Evolutionary conservation across 2,329 filamentous ascomycete species (phyloP).

Genomic region (Claviceps pusilla): DNA sequence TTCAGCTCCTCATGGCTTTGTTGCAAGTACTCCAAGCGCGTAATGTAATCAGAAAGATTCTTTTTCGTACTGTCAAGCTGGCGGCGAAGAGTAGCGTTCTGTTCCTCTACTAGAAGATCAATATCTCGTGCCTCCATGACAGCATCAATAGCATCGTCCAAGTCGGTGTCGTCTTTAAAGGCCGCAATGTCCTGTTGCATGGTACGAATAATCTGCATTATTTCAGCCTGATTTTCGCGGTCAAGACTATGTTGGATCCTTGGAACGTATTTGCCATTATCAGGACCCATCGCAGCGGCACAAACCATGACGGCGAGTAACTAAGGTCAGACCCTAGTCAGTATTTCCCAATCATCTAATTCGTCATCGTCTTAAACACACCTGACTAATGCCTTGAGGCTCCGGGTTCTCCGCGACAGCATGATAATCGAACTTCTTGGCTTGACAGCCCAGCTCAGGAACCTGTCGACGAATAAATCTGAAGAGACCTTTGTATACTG

Average conservation of each 20-base stretch:
- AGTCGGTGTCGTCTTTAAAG: slow-evolving; percentile 22
- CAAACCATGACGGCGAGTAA: slow-evolving; percentile 47
- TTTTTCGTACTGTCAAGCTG: slow-evolving; percentile 40
- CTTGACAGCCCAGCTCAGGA: slow-evolving; percentile 34
- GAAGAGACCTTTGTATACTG: slow-evolving; percentile 38
- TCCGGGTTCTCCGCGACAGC: slow-evolving; percentile 42
- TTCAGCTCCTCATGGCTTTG: slow-evolving; percentile 51
- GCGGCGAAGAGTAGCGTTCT: slow-evolving; percentile 33
- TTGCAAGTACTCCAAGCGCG: slow-evolving; percentile 44
- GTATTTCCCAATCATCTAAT: slow-evolving; percentile 10
- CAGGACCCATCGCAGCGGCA: slow-evolving; percentile 44
- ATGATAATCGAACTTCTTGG: slow-evolving; percentile 40
- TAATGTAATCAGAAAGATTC: slow-evolving; percentile 42
- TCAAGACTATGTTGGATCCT: slow-evolving; percentile 28
- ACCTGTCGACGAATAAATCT: slow-evolving; percentile 40
- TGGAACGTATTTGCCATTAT: slow-evolving; percentile 37
- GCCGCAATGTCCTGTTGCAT: slow-evolving; percentile 25
- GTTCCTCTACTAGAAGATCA: slow-evolving; percentile 41
- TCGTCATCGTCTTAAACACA: slow-evolving; percentile 12
- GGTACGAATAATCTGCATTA: slow-evolving; percentile 29
- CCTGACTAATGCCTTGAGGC: slow-evolving; percentile 38
- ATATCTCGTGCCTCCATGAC: slow-evolving; percentile 33
- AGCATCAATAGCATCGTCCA: slow-evolving; percentile 25
- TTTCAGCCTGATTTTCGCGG: slow-evolving; percentile 26
- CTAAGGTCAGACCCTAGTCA: slow-evolving; percentile 21